phyloP scores from a whole-genome alignment of 2,329 filamentous ascomycete genomes.

The Aspergillus novoparasiticus region DNA sequence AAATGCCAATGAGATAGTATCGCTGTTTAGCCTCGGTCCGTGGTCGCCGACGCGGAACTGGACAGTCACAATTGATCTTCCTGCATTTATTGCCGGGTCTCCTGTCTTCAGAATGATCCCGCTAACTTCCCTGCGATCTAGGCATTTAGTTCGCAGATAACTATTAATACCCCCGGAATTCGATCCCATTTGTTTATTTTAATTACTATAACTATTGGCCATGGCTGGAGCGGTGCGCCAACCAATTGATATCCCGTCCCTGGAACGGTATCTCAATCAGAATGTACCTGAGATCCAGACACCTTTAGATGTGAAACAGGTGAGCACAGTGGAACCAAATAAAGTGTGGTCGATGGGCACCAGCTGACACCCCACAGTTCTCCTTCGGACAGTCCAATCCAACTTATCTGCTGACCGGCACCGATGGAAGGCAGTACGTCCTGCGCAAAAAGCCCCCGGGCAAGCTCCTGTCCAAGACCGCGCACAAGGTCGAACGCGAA shows the following conservation, averaged over 20 bases:
- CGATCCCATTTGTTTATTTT: not conserved
- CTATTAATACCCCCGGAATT: not conserved
- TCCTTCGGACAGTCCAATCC: constrained; percentile 97
- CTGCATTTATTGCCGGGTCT: constrained; percentile 2
- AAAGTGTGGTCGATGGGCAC: not conserved
- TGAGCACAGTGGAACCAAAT: constrained; percentile 41
- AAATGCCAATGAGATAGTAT: constrained; percentile 4
- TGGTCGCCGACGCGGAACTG: not conserved
- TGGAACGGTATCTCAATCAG: constrained; percentile 75
- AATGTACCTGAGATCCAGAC: constrained; percentile 82
- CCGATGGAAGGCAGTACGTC: constrained; percentile 73
- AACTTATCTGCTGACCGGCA: constrained; percentile 85
- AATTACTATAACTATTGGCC: constrained; percentile 13
- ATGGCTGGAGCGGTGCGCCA: constrained; percentile 91
- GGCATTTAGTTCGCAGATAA: not conserved
- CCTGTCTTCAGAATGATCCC: constrained; percentile 3
- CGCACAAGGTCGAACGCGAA: constrained; percentile 95
- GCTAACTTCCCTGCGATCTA: not conserved
- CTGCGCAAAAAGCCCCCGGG: constrained; percentile 99
- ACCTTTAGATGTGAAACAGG: constrained; percentile 88
- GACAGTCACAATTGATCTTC: constrained; percentile 4
- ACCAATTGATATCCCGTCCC: constrained; percentile 77
- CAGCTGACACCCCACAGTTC: constrained; percentile 61
- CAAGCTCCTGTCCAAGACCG: constrained; percentile 85
- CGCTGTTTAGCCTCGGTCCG: constrained; percentile 12